Evolutionary conservation across 306 rosid species (phyloP).

Genomic region (Vicia faba): DNA sequence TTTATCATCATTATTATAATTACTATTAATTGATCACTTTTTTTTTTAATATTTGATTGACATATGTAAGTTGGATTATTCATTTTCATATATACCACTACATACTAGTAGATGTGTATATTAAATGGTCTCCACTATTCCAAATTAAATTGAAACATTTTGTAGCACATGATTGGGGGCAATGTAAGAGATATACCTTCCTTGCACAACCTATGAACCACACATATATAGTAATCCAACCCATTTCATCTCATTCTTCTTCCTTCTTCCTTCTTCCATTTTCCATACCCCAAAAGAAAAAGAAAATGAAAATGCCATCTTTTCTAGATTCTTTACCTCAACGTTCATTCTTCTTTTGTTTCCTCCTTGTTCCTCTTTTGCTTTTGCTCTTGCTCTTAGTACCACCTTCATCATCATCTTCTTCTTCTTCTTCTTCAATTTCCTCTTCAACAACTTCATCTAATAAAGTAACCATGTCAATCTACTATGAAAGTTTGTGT

Average conservation of each 20-base stretch:
- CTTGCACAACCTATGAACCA: constrained; percentile 21
- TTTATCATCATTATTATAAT: no score
- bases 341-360: constrained; percentile 61
- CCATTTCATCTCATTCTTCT: neutral
- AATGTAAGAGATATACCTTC: constrained; percentile 30
- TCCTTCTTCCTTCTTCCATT: neutral
- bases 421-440: constrained; percentile 31
- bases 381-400: constrained; percentile 41
- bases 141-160: neutral
- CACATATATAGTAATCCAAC: neutral
- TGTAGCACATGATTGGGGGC: neutral
- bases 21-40: no score
- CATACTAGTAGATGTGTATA: neutral
- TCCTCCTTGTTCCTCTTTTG: constrained; percentile 43
- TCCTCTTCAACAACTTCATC: neutral
- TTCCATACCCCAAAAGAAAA: neutral
- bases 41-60: no score
- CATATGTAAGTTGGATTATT: neutral
- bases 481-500: constrained; percentile 81
- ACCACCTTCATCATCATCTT: constrained; percentile 11
- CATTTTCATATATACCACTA: neutral
- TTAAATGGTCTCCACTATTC: constrained; percentile 5
- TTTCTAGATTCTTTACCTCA: constrained; percentile 60
- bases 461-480: constrained; percentile 53
- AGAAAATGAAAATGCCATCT: constrained; percentile 38